Evolutionary conservation across 331 rosid species (phyloP).

Genomic region (Arachis monticola): DNA sequence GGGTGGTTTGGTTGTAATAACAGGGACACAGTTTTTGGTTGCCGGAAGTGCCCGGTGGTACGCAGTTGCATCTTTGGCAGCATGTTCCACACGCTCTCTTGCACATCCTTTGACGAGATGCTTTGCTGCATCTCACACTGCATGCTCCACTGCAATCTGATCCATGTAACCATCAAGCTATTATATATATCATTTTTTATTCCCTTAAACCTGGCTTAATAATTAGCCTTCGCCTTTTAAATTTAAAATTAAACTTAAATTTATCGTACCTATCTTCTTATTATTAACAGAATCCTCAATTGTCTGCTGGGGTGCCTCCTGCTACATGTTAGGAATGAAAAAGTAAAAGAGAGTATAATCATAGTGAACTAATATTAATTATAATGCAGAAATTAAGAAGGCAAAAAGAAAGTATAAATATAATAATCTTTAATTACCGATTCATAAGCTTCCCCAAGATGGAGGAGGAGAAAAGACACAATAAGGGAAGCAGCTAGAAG

Average conservation of each 20-base stretch:
- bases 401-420: too few relatives aligned
- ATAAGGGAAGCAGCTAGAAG: conserved; percentile 45
- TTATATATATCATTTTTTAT: too few relatives aligned
- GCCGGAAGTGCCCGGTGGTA: conserved; percentile 78
- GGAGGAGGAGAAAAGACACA: conserved; percentile 45
- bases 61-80: conserved; percentile 71
- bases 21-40: conserved; percentile 73
- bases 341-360: too few relatives aligned
- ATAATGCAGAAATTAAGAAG: too few relatives aligned
- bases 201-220: too few relatives aligned
- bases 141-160: conserved; percentile 67
- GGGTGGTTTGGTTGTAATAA: conserved; percentile 72
- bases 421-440: conserved; percentile 28
- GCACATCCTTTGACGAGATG: conserved; percentile 66
- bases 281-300: too few relatives aligned
- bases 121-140: conserved; percentile 54
- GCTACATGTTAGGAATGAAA: too few relatives aligned
- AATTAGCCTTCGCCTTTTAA: too few relatives aligned
- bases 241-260: too few relatives aligned
- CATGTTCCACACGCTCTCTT: conserved; percentile 82
- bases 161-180: too few relatives aligned
- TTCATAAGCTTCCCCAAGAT: conserved; percentile 40
- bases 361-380: too few relatives aligned
- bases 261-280: neutral
- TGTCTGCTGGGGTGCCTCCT: too few relatives aligned